Conservation (phyloP, 2,329 filamentous ascomycete genomes). For the Cercospora zeae-maydis region DNA sequence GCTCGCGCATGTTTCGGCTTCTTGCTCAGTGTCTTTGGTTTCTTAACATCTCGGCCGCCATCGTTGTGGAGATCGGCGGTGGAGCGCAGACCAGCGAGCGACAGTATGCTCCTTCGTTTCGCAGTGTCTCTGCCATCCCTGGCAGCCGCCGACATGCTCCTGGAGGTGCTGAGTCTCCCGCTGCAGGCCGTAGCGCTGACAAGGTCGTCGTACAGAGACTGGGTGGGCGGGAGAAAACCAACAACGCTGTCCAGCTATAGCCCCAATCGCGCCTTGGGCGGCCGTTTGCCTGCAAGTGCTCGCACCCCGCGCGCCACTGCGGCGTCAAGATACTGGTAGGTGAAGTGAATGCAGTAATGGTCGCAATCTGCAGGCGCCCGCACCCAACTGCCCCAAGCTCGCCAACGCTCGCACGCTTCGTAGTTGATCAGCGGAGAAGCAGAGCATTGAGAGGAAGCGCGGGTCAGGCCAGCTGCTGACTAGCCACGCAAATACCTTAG, state of each 20-base stretch:
- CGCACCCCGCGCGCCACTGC: background rate
- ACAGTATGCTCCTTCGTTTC: conserved; percentile 35
- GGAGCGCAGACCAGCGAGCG: conserved; percentile 31
- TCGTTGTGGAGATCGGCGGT: conserved; percentile 22
- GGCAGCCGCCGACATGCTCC: conserved; percentile 19
- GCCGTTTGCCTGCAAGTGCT: background rate
- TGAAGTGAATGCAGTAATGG: background rate
- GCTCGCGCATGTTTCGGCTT: conserved; percentile 28
- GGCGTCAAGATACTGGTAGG: background rate
- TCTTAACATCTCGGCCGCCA: conserved; percentile 13
- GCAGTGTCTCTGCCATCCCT: conserved; percentile 32
- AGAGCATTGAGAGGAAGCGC: background rate
- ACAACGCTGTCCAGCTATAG: conserved; percentile 10
- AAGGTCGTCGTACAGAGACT: background rate
- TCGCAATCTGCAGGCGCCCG: conserved; percentile 2
- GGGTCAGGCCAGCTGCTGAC: background rate
- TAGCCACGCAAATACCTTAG: background rate
- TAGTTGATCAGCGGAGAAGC: background rate
- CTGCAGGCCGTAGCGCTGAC: background rate
- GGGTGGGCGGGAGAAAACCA: background rate
- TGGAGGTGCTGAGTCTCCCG: background rate
- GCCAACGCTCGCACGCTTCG: background rate
- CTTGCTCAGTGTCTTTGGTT: conserved; percentile 23
- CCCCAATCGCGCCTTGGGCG: background rate
- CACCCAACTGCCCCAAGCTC: conserved; percentile 2